phyloP scores from a whole-genome alignment of 345 rosid genomes.

The Leavenworthia alabamica region DNA sequence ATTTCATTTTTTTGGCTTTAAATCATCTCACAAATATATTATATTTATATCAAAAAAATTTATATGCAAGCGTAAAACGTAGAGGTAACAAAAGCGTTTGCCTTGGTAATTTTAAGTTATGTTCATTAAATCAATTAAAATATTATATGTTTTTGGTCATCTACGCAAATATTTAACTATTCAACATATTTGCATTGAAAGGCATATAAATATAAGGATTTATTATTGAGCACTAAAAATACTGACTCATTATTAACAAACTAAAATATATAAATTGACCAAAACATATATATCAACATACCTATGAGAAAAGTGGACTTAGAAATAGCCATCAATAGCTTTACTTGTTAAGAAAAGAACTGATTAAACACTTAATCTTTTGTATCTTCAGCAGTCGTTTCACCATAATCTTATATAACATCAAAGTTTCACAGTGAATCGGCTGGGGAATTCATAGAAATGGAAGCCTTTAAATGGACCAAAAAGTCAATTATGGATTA shows the following conservation, averaged over 20 bases:
- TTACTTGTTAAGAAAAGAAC: neutral
- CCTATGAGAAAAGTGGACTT: neutral
- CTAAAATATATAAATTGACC: neutral
- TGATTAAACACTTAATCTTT: neutral
- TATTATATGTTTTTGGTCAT: neutral
- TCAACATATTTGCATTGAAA: neutral
- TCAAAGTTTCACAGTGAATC: neutral
- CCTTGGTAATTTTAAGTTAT: neutral
- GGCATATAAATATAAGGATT: neutral
- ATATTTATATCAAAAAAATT: neutral
- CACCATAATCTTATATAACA: conserved; percentile 5
- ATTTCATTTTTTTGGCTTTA: neutral
- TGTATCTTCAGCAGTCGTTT: neutral
- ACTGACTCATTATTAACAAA: neutral
- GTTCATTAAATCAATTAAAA: neutral
- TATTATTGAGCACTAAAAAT: neutral
- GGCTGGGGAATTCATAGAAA: neutral
- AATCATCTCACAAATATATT: neutral
- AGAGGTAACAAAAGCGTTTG: neutral
- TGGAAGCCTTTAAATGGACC: neutral
- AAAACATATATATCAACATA: neutral
- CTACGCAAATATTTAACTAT: neutral
- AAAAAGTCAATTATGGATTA: neutral
- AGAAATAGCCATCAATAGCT: neutral
- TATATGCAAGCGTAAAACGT: neutral